Evolutionary conservation across 176 grass and related monocot genomes (phyloP), one percentile per base, ranked within the genome.

Genomic region (Carex pumila): DNA sequence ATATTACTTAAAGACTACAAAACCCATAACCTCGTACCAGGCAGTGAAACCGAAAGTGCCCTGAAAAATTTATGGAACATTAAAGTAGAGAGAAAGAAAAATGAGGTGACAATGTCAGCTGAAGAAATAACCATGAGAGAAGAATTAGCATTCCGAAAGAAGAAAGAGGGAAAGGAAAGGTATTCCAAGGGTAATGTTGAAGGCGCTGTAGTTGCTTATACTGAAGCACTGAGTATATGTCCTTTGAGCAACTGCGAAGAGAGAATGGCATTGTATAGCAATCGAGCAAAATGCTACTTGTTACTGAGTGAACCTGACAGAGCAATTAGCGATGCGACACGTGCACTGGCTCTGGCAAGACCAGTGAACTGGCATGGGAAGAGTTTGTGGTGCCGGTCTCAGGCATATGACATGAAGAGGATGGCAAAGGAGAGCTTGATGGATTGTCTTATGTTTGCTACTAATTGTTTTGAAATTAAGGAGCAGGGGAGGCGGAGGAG

Each of bases 341-440:
- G 96, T 43, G 96, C 96, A 63, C 84, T 99, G 15, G 72, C 96
- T 6, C 83, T 95, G 25, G 89, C 93, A 13, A 79, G 86, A 58
- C 89, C 89, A 14, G 89, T 65, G 21, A 95, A 92, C 89, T 68
- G 74, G 34, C 93, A 98, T 56, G 88, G 87, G 80, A 92, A 78
- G 78, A 98, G 93, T 90, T 80, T 98, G 29, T 98, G 96, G 93
- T 84, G 89, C 21, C 84, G 96, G 7, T 86, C 93, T 64, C 96
- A 95, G 87, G 93, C 96, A 12, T 95, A 98, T 66, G 88, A 92
- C 61, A 98, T 93, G 93, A 98, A 93, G 77, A 86, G 91, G 67
- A 95, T 98, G 96, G 91, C 91, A 3, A 99, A 87, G 89, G 96
- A 99, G 85, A 93, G 96, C 91, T 88, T 99, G 29, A 90, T 99